A percentile compares a stretch with the other conserved stretches of the same genome.
Conservation (phyloP, 2,329 filamentous ascomycete species). For the Talaromyces sp. region DNA sequence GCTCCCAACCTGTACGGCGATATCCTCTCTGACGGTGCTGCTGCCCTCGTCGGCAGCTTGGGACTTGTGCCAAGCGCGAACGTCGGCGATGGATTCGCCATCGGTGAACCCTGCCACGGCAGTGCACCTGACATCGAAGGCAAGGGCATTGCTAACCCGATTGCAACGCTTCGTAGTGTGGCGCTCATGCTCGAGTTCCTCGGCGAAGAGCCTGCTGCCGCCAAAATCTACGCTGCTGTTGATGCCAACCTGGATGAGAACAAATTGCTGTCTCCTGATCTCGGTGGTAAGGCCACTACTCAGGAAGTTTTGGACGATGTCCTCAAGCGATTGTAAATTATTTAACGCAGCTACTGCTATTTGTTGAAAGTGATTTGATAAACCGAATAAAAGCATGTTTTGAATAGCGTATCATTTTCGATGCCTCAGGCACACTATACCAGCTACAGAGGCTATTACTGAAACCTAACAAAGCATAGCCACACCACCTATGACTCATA, state of each 20-base stretch:
- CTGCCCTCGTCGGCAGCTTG: constrained; percentile 83
- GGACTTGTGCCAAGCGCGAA: constrained; percentile 93
- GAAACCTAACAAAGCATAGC: too few relatives aligned
- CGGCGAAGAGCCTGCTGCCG: constrained; percentile 77
- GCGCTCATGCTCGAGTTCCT: constrained; percentile 97
- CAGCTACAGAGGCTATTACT: too few relatives aligned
- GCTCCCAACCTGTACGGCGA: constrained; percentile 97
- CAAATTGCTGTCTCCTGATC: constrained; percentile 75
- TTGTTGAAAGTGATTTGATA: constrained; percentile 3
- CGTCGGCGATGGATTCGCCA: constrained; percentile 88
- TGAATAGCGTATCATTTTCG: background rate
- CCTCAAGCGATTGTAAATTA: constrained; percentile 65
- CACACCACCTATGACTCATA: too few relatives aligned
- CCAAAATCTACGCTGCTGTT: constrained; percentile 83
- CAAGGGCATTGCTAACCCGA: constrained; percentile 87
- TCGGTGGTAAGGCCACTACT: constrained; percentile 81
- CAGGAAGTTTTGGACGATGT: constrained; percentile 84
- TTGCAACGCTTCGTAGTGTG: constrained; percentile 85
- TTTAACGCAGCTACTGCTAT: constrained; percentile 11
- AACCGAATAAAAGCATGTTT: background rate
- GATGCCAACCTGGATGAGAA: constrained; percentile 85
- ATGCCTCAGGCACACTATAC: too few relatives aligned
- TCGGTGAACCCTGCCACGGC: constrained; percentile 96
- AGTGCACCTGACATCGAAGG: constrained; percentile 95
- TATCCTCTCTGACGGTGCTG: constrained; percentile 90